Base-by-base conservation (phyloP, 2,329 filamentous ascomycete genomes). In the Aspergillus felis region DNA sequence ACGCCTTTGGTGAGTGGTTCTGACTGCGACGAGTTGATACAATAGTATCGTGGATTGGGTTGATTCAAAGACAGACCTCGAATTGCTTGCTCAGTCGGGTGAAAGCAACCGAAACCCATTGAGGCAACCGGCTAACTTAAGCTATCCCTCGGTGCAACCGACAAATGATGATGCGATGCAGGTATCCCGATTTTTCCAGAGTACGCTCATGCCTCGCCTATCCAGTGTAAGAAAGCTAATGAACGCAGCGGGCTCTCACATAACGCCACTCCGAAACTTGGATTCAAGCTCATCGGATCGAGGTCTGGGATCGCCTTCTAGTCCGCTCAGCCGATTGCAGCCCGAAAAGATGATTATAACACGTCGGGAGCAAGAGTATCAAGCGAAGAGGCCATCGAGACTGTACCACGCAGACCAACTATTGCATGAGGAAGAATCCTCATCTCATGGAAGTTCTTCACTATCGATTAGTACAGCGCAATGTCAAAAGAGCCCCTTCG, bases 1-100 rank as follows among this genome's bases (percentile, higher is more conserved):
- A 84, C 70, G 74, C 74, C 3, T 83, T 82, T 62, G 80, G 81
- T 83, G 63, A 63, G 72, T 61, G 3, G 10, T 4, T 14, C 8
- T 17, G 24, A 25, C 24, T 47, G 22, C 22, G 12, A 44, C 17
- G 8, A 44, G 22, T 44, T 3, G 20, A 44, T 25, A 47, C 44
- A 25, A 7, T 24, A 27, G 44, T 12, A 24, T 14, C 22, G 5
- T 7, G 14, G 24, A 4, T 24, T 3, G 12, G 12, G 24, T 17
- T 41, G 20, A 56, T 57, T 38, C 62, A 52, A 3, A 8, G 35
- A 9, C 8, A 77, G 75, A 77, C 50, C 64, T 74, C 22, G 74
- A 76, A 47, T 53, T 77, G 20, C 62, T 77, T 20, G 71, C 74
- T 17, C 72, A 74, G 35, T 58, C 70, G 12, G 57, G 66, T 32